Evolutionary conservation across 345 rosid genomes (phyloP), one percentile per base, ranked within the genome.

Genomic region (Aurinia saxatilis): DNA sequence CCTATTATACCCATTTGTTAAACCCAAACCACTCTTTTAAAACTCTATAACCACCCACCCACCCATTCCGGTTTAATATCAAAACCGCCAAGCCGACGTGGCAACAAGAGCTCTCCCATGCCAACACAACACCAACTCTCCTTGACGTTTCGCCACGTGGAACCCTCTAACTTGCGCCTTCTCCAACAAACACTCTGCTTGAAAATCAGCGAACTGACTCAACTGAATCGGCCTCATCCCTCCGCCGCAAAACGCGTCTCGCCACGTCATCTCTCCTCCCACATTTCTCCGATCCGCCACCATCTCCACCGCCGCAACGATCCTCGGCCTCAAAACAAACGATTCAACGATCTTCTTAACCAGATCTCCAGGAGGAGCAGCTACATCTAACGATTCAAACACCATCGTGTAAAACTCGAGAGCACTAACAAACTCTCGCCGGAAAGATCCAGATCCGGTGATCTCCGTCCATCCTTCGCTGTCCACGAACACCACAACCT

Each of bases 61-160:
- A n/a, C 27, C 72, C 10, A 13, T 2, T 9, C 25, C 68, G 53
- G 54, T 45, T 57, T 27, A 18, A 3, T 74, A 74, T 73, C 75
- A 80, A 66, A 72, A 88, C 78, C 75, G 78, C 99, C 99, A 95
- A 4, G 85, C 90, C 57, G 99, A 95, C 71, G 87, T 95, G 85
- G 96, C 81, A 34, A 86, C 81, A 1, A 90, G 75, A 19, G 88
- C 82, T 39, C 88, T 75, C 11, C 90, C 87, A 2, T 75, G 91
- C 97, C 99, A 90, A 74, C 88, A 95, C 65, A 95, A 91, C 79
- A 90, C 83, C 79, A 95, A 71, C 70, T 95, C 98, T 23, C 84
- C 82, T 13, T 84, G 87, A 5, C 84, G 84, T 80, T 80, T 95
- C 0, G 82, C 98, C 82, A 88, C 98, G 77, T 79, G 80, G 90